Evolutionary conservation across 768 basidiomycete species (phyloP).

Genomic region (Baorangia bicolor): DNA sequence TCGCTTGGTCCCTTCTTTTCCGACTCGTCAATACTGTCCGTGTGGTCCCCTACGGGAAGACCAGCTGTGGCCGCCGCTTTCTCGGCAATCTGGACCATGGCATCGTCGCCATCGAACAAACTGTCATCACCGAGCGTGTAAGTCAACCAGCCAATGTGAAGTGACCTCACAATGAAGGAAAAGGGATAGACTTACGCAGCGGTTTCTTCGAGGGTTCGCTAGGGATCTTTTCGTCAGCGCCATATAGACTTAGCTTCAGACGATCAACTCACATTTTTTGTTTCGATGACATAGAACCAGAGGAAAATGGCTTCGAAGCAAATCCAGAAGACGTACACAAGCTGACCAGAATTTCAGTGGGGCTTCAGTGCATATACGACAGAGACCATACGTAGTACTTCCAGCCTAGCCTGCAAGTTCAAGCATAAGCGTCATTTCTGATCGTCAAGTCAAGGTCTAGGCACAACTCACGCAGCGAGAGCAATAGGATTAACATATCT

Average conservation of each 20-base stretch:
- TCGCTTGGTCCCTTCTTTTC: constrained; percentile 1
- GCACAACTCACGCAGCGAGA: constrained; percentile 18
- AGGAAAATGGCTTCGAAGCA: constrained; percentile 38
- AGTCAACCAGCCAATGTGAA: background rate
- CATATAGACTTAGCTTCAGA: background rate
- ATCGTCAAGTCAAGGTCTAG: background rate
- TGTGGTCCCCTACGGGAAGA: background rate
- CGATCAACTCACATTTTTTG: constrained; percentile 26
- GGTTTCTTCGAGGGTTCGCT: constrained; percentile 11
- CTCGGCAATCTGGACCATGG: background rate
- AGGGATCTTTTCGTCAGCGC: background rate
- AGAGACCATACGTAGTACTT: constrained; percentile 39
- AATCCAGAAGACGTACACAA: constrained; percentile 40
- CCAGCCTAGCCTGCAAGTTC: constrained; percentile 35
- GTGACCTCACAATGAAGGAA: background rate
- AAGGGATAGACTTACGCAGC: background rate
- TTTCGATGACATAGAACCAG: constrained; percentile 36
- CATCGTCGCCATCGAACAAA: constrained; percentile 9
- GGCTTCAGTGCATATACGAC: background rate
- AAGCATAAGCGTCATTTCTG: background rate
- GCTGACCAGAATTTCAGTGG: constrained; percentile 8
- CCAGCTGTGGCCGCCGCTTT: background rate
- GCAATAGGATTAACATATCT: constrained; percentile 36
- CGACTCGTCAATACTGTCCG: background rate
- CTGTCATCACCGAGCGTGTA: background rate